A percentile compares a stretch with the other conserved stretches of the same genome.
phyloP scores from a whole-genome alignment of 2,329 filamentous ascomycete species.

The Colletotrichum limetticola region DNA sequence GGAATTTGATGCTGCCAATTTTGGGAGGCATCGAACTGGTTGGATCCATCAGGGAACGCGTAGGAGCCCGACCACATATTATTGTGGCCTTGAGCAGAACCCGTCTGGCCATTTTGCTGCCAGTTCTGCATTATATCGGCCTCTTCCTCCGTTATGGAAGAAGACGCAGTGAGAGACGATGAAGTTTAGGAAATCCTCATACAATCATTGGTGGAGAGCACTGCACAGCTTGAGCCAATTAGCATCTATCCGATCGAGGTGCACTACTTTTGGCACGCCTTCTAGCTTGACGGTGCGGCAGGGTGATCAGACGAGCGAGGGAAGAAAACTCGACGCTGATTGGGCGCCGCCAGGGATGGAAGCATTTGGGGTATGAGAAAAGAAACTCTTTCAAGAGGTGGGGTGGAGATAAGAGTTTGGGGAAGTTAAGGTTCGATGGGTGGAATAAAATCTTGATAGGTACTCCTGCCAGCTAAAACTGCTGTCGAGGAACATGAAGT shows the following conservation, averaged over 20 bases:
- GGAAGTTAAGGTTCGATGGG: slow-evolving; percentile 7
- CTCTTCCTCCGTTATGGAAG: background rate
- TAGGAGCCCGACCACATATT: slow-evolving; percentile 31
- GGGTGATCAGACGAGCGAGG: slow-evolving; percentile 19
- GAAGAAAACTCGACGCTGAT: slow-evolving; percentile 10
- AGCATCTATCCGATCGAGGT: slow-evolving; percentile 17
- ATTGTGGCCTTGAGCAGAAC: slow-evolving; percentile 32
- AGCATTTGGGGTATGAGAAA: background rate
- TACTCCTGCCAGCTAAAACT: background rate
- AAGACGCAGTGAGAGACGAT: slow-evolving; percentile 19
- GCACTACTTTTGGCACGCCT: slow-evolving; percentile 17
- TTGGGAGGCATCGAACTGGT: slow-evolving; percentile 51
- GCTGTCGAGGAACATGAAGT: slow-evolving; percentile 5
- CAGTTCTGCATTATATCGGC: slow-evolving; percentile 35
- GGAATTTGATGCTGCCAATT: slow-evolving; percentile 50
- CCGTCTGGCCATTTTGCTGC: slow-evolving; percentile 34
- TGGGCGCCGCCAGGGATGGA: slow-evolving; percentile 16
- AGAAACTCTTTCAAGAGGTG: background rate
- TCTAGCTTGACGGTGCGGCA: slow-evolving; percentile 13
- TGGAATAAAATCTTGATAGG: background rate
- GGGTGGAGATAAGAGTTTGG: slow-evolving; percentile 8
- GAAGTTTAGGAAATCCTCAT: slow-evolving; percentile 23
- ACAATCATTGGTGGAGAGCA: slow-evolving; percentile 23
- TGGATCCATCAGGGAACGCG: slow-evolving; percentile 22
- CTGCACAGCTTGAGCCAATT: slow-evolving; percentile 31